Conservation (phyloP, 345 rosid genomes). For the Acer saccharum region DNA sequence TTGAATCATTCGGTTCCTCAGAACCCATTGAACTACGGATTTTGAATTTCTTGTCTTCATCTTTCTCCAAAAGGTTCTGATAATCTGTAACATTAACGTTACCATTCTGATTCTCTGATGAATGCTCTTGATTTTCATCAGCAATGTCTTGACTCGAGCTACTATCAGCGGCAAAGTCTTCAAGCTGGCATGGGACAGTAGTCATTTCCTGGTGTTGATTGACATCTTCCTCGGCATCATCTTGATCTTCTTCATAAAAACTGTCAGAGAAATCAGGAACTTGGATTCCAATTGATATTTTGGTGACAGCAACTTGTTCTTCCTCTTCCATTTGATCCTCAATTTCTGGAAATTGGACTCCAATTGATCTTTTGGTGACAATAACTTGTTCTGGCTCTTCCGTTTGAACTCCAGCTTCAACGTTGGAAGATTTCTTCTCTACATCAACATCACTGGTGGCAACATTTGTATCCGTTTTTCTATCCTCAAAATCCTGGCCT, state of each 20-base stretch:
- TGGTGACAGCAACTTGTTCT: neutral
- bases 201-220: constrained; percentile 1
- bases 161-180: constrained; percentile 6
- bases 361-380: constrained; percentile 9
- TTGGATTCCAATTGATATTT: constrained; percentile 15
- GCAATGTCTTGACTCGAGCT: constrained; percentile 7
- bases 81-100: constrained; percentile 15
- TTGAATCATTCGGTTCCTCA: constrained; percentile 29
- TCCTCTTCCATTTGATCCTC: neutral
- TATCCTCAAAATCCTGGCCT: constrained; percentile 1
- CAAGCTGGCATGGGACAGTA: neutral
- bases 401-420: constrained; percentile 17
- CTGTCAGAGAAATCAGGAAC: constrained; percentile 8
- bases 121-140: constrained; percentile 10
- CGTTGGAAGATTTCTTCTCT: constrained; percentile 4
- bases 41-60: constrained; percentile 21
- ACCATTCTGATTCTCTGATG: constrained; percentile 1
- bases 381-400: constrained; percentile 11
- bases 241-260: constrained; percentile 12
- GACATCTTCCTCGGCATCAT: constrained; percentile 11
- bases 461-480: constrained; percentile 16
- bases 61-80: constrained; percentile 17
- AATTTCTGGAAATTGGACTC: constrained; percentile 15
- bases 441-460: neutral
- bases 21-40: constrained; percentile 14